Evolutionary conservation across 495 filamentous ascomycete species (phyloP).

Genomic region (Daldinia concentrica): DNA sequence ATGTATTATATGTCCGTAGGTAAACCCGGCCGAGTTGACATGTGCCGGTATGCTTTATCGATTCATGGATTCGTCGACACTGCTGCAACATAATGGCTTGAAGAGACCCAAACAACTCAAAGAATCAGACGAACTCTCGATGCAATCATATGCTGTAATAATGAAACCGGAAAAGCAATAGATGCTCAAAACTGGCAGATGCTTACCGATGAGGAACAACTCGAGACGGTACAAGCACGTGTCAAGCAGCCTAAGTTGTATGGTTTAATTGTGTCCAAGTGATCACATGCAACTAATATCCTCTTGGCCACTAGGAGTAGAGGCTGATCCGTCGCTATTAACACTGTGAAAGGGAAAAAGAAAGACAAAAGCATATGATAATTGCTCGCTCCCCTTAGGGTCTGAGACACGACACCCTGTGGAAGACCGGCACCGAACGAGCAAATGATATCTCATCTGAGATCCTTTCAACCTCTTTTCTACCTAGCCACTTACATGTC

Average conservation of each 20-base stretch:
- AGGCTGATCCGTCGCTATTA: constrained; percentile 27
- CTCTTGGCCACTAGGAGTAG: constrained; percentile 26
- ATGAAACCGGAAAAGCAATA: constrained; percentile 25
- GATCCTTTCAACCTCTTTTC: constrained; percentile 7
- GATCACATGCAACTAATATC: constrained; percentile 43
- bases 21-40: constrained; percentile 4
- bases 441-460: constrained; percentile 21
- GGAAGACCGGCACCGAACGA: constrained; percentile 21
- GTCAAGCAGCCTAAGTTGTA: constrained; percentile 34
- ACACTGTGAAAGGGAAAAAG: constrained; percentile 29
- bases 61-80: not conserved
- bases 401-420: constrained; percentile 17
- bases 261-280: constrained; percentile 28
- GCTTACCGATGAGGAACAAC: constrained; percentile 17
- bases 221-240: constrained; percentile 42
- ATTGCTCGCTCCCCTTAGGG: constrained; percentile 20
- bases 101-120: not conserved
- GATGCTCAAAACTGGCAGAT: constrained; percentile 1
- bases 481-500: constrained; percentile 6
- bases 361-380: constrained; percentile 42
- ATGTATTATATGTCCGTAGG: not conserved
- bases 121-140: not conserved
- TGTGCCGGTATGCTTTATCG: constrained; percentile 6
- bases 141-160: constrained; percentile 25
- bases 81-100: constrained; percentile 12